Percentiles rank a stretch among this genome's conserved stretches.
These are phyloP conservation scores for Eucalyptus tenuipes DNA, from an alignment of 345 rosid species.

Conservation along the genomic window DNA sequence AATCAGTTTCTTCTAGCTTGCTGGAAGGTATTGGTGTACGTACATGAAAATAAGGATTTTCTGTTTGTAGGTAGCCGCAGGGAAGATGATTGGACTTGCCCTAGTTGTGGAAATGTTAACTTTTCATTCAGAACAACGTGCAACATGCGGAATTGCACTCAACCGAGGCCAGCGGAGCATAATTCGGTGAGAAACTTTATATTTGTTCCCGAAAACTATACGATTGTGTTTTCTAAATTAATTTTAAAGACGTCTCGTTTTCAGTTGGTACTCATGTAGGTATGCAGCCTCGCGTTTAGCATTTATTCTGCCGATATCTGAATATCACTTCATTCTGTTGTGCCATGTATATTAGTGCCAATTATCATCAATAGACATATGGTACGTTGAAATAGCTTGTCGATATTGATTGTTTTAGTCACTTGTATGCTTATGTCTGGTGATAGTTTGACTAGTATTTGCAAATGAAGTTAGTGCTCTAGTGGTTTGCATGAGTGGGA, in stretches of 20 bases:
- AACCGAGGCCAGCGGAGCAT: slow-evolving; percentile 93
- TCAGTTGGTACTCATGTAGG: neutral
- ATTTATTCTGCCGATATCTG: neutral
- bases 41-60: neutral
- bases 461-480: neutral
- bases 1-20: neutral
- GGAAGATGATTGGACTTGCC: slow-evolving; percentile 99
- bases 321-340: neutral
- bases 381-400: neutral
- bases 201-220: neutral
- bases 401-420: neutral
- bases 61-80: slow-evolving; percentile 72
- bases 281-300: neutral
- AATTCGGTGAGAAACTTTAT: slow-evolving; percentile 21
- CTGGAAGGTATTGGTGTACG: neutral
- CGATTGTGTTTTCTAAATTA: neutral
- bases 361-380: neutral
- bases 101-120: slow-evolving; percentile 95
- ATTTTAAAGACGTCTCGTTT: neutral
- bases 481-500: neutral
- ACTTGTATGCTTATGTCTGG: neutral
- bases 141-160: slow-evolving; percentile 98
- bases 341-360: neutral
- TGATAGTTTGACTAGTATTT: neutral
- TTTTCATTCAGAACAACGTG: slow-evolving; percentile 96